Base-by-base conservation (phyloP, 192 early-diverging fungal genomes). In the Chytriomyces sp. region DNA sequence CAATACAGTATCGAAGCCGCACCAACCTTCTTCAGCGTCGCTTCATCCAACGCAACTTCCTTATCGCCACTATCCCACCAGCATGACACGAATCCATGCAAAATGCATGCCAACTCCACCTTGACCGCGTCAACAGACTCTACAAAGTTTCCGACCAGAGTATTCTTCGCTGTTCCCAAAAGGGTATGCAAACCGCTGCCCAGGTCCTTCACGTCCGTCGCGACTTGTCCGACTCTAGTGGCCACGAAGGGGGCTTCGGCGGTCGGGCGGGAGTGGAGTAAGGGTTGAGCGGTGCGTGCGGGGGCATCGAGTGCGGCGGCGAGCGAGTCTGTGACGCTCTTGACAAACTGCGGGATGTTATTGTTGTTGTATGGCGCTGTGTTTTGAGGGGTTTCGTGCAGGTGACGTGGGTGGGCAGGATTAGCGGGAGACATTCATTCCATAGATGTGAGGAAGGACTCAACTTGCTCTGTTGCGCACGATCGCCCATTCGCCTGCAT, bases 401-500 rank as follows among this genome's bases (percentile, higher is more conserved):
- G n/a, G n/a, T n/a, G 44, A 49, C 14, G 22, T n/a, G 44, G 44
- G 44, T 49, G 1, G 2, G 14, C 30, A 61, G 31, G 7, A 26
- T 62, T 0, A 37, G 60, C 34, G 12, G 22, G 25, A 19, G 36
- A 28, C 54, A 19, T 6, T 37, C 38, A n/a, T 22, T 17, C 12
- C n/a, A n/a, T 39, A 12, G 36, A 32, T 14, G 52, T 17, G 49
- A n/a, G 30, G 40, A 55, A 19, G 17, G 17, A 56, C 30, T 22
- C 34, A 30, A 68, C 65, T 68, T 52, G 65, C 65, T 55, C 65
- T 52, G 54, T 68, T 68, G 10, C 65, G 10, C 17, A 52, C 37
- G 30, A 68, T 28, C 2, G 65, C 65, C 65, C 65, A 68, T 68
- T 68, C 65, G 65, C 65, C 65, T 7, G 19, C 19, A 19, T 68